Evolutionary conservation across 2,329 filamentous ascomycete species (phyloP).

Genomic region (Xylaria hypoxylon): DNA sequence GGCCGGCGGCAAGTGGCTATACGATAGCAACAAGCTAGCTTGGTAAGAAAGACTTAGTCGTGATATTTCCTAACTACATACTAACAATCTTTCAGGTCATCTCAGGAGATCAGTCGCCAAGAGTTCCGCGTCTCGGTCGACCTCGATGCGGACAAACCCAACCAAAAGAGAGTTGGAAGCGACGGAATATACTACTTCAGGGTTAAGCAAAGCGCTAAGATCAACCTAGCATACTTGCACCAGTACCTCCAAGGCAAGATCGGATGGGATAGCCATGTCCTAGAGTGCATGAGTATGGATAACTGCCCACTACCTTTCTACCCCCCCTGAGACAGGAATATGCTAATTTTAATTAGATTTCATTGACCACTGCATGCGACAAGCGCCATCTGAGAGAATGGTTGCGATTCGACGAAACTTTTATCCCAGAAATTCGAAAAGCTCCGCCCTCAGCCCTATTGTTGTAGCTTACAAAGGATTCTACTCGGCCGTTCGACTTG

Average conservation of each 20-base stretch:
- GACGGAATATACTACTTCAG: conserved; percentile 67
- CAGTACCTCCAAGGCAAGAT: conserved; percentile 72
- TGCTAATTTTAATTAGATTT: conserved; percentile 66
- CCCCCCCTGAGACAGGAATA: not conserved
- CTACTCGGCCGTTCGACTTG: conserved; percentile 85
- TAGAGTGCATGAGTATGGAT: conserved; percentile 79
- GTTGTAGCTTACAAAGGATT: conserved; percentile 88
- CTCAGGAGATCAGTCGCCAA: conserved; percentile 55
- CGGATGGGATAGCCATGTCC: conserved; percentile 72
- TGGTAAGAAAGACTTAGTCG: conserved; percentile 71
- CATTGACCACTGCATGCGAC: conserved; percentile 87
- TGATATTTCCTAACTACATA: not conserved
- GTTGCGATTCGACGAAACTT: conserved; percentile 84
- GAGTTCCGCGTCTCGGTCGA: conserved; percentile 73
- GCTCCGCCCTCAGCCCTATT: conserved; percentile 68
- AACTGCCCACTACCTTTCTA: too few relatives aligned
- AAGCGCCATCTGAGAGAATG: conserved; percentile 76
- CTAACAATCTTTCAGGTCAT: conserved; percentile 51
- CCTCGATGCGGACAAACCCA: conserved; percentile 65
- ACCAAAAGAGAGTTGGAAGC: conserved; percentile 41
- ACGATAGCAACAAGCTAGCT: conserved; percentile 85
- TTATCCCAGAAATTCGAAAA: conserved; percentile 69
- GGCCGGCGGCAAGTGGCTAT: conserved; percentile 70
- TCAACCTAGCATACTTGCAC: conserved; percentile 75
- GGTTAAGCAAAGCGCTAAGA: conserved; percentile 72